Conservation (phyloP, 2,329 filamentous ascomycete genomes). For the Colletotrichum gigasporum region DNA sequence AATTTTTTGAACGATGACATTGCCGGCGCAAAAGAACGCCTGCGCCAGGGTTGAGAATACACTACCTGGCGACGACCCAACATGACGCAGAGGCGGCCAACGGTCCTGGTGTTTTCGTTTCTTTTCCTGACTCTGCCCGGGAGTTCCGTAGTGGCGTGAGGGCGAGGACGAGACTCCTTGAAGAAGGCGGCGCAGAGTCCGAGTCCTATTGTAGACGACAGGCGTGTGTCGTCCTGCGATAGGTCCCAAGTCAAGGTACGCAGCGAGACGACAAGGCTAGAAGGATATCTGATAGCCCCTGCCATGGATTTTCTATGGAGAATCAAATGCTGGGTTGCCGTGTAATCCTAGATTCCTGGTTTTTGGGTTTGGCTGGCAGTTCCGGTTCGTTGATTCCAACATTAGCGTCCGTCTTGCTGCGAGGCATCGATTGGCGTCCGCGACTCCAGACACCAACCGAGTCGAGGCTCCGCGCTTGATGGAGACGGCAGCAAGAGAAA, state of each 20-base stretch:
- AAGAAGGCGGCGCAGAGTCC: neutral
- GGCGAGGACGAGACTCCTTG: neutral
- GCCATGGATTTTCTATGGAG: neutral
- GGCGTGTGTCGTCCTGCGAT: neutral
- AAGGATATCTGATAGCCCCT: neutral
- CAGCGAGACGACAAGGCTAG: neutral
- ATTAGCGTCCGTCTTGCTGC: neutral
- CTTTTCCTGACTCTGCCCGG: neutral
- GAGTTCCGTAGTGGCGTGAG: neutral
- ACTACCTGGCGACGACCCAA: too few relatives aligned
- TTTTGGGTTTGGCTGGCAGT: neutral
- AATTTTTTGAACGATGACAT: neutral
- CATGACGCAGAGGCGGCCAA: neutral
- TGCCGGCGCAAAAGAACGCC: neutral
- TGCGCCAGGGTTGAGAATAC: too few relatives aligned
- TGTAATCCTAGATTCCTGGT: neutral
- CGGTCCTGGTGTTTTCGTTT: neutral
- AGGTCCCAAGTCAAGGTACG: neutral
- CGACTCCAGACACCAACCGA: too few relatives aligned
- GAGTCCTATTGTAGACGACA: neutral
- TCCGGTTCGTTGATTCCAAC: neutral
- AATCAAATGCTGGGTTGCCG: neutral
- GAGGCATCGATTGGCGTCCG: slow-evolving; percentile 1
- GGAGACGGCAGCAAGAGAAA: too few relatives aligned
- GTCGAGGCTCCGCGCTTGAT: too few relatives aligned